phyloP scores from a whole-genome alignment of 1,284 basidiomycete genomes.

The Cerrena zonata region DNA sequence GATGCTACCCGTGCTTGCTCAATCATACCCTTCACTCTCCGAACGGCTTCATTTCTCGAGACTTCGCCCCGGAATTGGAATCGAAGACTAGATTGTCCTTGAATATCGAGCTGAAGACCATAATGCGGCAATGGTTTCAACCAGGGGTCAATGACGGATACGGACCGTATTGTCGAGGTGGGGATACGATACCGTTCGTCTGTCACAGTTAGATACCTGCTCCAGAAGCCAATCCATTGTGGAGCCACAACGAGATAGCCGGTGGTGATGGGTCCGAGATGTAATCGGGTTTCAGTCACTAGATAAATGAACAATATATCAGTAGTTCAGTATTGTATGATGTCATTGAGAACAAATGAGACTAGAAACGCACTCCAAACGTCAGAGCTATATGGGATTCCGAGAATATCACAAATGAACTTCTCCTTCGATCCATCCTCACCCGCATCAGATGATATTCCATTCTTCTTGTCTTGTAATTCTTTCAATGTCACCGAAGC shows the following conservation, averaged over 20 bases:
- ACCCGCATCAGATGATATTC: not conserved
- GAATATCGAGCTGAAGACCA: conserved; percentile 44
- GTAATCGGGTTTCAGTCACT: conserved; percentile 37
- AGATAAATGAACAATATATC: too few relatives aligned
- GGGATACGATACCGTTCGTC: conserved; percentile 48
- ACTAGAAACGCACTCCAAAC: conserved; percentile 40
- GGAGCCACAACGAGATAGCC: conserved; percentile 43
- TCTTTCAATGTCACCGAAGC: conserved; percentile 1
- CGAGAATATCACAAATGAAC: conserved; percentile 15
- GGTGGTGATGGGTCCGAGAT: conserved; percentile 29
- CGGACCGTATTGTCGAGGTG: conserved; percentile 38
- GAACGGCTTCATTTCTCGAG: conserved; percentile 43
- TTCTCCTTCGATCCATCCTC: conserved; percentile 4
- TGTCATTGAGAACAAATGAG: too few relatives aligned
- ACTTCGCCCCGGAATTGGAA: conserved; percentile 46
- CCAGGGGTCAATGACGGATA: conserved; percentile 24
- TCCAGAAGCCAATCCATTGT: conserved; percentile 45
- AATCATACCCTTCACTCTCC: conserved; percentile 21
- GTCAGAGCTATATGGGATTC: conserved; percentile 27
- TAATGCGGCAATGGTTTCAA: conserved; percentile 22
- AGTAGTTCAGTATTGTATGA: too few relatives aligned
- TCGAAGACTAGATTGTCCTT: conserved; percentile 43
- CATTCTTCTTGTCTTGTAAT: not conserved
- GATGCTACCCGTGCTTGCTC: not conserved
- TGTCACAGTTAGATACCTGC: conserved; percentile 37